Percentiles rank a stretch among this genome's conserved stretches.
Evolutionary conservation across 805 yeast genomes (phyloP).

Genomic region (Vanderwaltozyma tropicalis): DNA sequence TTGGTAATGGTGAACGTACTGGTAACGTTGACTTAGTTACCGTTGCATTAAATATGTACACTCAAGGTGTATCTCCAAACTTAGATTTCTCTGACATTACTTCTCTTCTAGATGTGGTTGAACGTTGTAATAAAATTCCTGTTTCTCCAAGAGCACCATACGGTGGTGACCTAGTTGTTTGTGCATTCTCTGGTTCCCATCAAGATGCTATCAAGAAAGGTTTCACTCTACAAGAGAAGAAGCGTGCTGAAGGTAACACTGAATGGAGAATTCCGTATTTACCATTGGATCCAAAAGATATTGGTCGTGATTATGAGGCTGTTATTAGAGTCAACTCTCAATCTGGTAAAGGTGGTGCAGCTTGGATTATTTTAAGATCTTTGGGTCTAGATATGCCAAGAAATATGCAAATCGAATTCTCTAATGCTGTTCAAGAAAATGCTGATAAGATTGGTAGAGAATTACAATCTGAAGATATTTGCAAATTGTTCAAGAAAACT

Average conservation of each 20-base stretch:
- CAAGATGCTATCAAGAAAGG: conserved; percentile 87
- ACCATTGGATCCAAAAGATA: conserved; percentile 76
- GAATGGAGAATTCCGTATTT: conserved; percentile 71
- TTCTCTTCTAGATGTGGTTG: conserved; percentile 60
- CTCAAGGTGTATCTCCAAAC: conserved; percentile 66
- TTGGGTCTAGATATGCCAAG: conserved; percentile 76
- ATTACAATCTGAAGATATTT: conserved; percentile 52
- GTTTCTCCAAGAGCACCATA: conserved; percentile 73
- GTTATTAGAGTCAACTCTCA: conserved; percentile 82
- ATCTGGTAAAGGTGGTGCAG: conserved; percentile 83
- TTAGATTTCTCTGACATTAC: conserved; percentile 61
- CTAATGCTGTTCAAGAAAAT: conserved; percentile 54
- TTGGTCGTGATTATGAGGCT: conserved; percentile 87
- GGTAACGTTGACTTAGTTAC: conserved; percentile 80
- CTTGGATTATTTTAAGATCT: conserved; percentile 71
- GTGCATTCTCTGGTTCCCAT: conserved; percentile 80
- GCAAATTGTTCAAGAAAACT: conserved; percentile 51
- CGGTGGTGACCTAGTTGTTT: conserved; percentile 73
- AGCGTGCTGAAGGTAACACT: conserved; percentile 27
- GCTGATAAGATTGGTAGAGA: conserved; percentile 70
- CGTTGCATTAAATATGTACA: conserved; percentile 62
- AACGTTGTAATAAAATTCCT: conserved; percentile 71
- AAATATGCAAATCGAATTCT: conserved; percentile 67
- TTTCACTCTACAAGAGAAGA: conserved; percentile 36
- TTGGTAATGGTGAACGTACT: conserved; percentile 82